These are phyloP conservation scores for Wickerhamiella qilinensis DNA, from an alignment of 805 yeast species.

Conservation along the genomic window DNA sequence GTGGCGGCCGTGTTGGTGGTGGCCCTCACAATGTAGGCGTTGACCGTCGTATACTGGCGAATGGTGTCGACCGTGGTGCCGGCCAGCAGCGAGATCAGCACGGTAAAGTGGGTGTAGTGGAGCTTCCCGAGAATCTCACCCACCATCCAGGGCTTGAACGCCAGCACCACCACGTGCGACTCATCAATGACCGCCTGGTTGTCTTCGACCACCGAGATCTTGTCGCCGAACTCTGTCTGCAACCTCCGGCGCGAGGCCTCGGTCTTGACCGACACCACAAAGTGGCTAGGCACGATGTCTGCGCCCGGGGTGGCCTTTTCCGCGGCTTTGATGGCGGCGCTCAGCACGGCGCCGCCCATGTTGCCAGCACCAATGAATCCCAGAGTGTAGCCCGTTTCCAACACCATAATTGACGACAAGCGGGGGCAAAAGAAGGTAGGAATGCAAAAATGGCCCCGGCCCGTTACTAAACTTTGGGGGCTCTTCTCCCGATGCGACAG, in stretches of 20 bases:
- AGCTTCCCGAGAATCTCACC: conserved; percentile 41
- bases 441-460: no score
- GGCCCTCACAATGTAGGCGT: conserved; percentile 58
- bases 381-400: conserved; percentile 31
- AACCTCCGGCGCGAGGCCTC: conserved; percentile 35
- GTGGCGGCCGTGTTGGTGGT: conserved; percentile 97
- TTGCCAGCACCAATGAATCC: conserved; percentile 86
- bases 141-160: conserved; percentile 77
- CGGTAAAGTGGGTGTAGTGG: conserved; percentile 28
- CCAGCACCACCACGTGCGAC: conserved; percentile 62
- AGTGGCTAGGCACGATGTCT: conserved; percentile 46
- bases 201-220: conserved; percentile 31
- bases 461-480: no score
- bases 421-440: no score
- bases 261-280: conserved; percentile 63
- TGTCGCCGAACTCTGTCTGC: conserved; percentile 31
- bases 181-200: conserved; percentile 44
- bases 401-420: conserved; percentile 1
- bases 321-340: conserved; percentile 48
- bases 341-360: conserved; percentile 84
- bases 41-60: conserved; percentile 22
- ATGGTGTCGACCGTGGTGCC: conserved; percentile 76
- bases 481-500: no score
- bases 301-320: conserved; percentile 14
- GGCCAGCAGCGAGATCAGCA: conserved; percentile 73